Evolutionary conservation across 352 stramenopile species (phyloP), one percentile per base, ranked within the genome.

Genomic region (Phytophthora citricola): DNA sequence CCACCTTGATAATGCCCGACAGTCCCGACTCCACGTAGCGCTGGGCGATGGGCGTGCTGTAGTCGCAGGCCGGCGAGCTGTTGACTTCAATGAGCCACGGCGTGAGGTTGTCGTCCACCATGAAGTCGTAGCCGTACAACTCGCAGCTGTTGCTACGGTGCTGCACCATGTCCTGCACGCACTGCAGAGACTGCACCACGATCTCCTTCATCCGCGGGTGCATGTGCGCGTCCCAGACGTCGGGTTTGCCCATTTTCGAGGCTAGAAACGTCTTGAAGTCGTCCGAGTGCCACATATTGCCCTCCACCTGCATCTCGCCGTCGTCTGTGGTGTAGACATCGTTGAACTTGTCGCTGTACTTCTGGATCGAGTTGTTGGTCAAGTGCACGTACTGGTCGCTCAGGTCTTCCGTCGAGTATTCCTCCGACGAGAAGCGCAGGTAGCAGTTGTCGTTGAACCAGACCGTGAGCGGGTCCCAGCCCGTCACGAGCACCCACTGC

Each of bases 21-120:
- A 98, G 71, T 0, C 89, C 91, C 0, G 79, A 79, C 64, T 97
- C 78, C 11, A 98, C 93, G 65, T 96, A 98, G 9, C 79, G 57
- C 66, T 97, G 81, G 6, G 94, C 95, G 4, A 95, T 93, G 4
- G 89, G 74, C 34, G 94, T 98, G 70, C 84, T 97, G 69, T 98
- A 98, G 74, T 98, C 92, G 62, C 94, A 98, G 11, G 93, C 94
- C 1, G 94, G 93, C 22, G 87, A 97, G 67, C 80, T 96, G 71
- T 98, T 98, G 34, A 98, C 91, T 56, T 97, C 92, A 53, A 98
- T 98, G 26, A 98, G 82, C 92, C 90, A 98, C 49, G 89, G 85
- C 39, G 75, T 80, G 31, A 95, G 68, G 9, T 83, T 66, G 15
- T 93, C 79, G 73, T 98, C 91, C 38, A 98, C 49, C 94, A 98